Base-by-base conservation (phyloP, 2,329 filamentous ascomycete species). In the Colletotrichum tabaci region DNA sequence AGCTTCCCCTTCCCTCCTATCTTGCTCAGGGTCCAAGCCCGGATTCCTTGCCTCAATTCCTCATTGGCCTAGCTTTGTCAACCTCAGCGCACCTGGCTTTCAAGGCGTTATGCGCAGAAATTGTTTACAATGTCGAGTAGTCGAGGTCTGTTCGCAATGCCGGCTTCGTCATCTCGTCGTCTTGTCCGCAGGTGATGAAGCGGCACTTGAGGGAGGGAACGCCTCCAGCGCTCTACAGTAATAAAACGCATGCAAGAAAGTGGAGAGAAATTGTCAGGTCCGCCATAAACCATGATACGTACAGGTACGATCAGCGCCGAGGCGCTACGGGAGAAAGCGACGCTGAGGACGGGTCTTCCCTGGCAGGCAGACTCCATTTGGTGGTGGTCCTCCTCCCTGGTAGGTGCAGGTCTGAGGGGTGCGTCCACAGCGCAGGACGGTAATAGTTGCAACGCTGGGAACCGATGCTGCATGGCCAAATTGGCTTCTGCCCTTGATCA, bases 241-340 rank as follows among this genome's bases (percentile, higher is more conserved):
- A 35, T 35, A 35, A 35, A 2, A 56, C 50, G 58, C 42, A 63
- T 50, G 16, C 23, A 42, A 58, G 15, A 46, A 63, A 63, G 58
- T 63, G 44, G 23, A 68, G 55, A 26, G 46, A 71, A 67, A 68
- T 71, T 63, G 55, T 44, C 42, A 44, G 58, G 62, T 55, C 68
- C 68, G 68, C 68, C 50, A 42, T 35, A 57, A 53, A 55, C 53
- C 50, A 42, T 26, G 46, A 67, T 52, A 47, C 63, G 57, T 46
- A 40, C 63, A 71, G 56, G 49, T 46, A 56, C 13, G 50, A 52
- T 30, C 42, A 61, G 42, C 67, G 42, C 67, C 57, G 49, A 67
- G 67, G 26, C 63, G 57, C 67, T 57, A 61, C 35, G 67, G 63
- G 42, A 67, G 30, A 71, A 63, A 68, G 58, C 58, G 65, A 71